Percentiles rank a stretch among this genome's conserved stretches.
phyloP scores from a whole-genome alignment of 495 filamentous ascomycete genomes.

The Trichoderma virens region DNA sequence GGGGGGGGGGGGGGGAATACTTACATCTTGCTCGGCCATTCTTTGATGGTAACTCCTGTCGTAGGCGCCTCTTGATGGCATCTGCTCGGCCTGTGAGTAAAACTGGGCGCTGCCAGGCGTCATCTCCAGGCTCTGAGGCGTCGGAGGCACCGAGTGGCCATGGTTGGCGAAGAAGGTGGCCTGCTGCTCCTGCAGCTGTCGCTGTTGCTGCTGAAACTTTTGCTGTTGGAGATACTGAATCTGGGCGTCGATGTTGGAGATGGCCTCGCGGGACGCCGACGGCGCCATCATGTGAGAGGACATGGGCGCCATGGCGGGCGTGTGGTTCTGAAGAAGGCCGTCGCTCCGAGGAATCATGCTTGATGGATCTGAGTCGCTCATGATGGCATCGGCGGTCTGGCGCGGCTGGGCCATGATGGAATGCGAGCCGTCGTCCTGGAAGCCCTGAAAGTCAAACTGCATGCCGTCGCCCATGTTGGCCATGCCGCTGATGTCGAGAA shows the following conservation, averaged over 20 bases:
- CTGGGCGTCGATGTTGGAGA: slow-evolving; percentile 47
- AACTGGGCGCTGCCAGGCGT: slow-evolving; percentile 58
- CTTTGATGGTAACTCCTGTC: slow-evolving; percentile 64
- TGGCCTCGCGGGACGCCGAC: slow-evolving; percentile 33
- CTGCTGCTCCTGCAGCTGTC: slow-evolving; percentile 50
- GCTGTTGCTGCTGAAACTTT: slow-evolving; percentile 42
- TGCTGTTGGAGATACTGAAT: slow-evolving; percentile 59
- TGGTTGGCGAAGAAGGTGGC: slow-evolving; percentile 45
- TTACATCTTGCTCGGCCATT: slow-evolving; percentile 69
- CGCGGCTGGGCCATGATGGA: slow-evolving; percentile 29
- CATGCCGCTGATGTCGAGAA: slow-evolving; percentile 45
- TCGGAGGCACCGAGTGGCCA: slow-evolving; percentile 71
- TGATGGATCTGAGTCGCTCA: slow-evolving; percentile 37
- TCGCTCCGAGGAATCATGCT: slow-evolving; percentile 32
- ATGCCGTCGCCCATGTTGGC: slow-evolving; percentile 35
- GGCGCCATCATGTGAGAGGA: slow-evolving; percentile 36
- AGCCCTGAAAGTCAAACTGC: slow-evolving; percentile 43
- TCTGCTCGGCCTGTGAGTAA: slow-evolving; percentile 44
- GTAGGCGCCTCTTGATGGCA: slow-evolving; percentile 22
- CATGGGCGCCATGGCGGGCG: slow-evolving; percentile 38
- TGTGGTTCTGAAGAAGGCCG: slow-evolving; percentile 35
- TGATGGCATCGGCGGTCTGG: slow-evolving; percentile 41
- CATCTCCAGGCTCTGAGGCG: slow-evolving; percentile 87
- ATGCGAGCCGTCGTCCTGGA: slow-evolving; percentile 28
- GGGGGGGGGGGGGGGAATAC: slow-evolving; percentile 25